A percentile compares a stretch with the other conserved stretches of the same genome.
phyloP scores from a whole-genome alignment of 2,329 filamentous ascomycete species.

The Cryphonectria radicalis region DNA sequence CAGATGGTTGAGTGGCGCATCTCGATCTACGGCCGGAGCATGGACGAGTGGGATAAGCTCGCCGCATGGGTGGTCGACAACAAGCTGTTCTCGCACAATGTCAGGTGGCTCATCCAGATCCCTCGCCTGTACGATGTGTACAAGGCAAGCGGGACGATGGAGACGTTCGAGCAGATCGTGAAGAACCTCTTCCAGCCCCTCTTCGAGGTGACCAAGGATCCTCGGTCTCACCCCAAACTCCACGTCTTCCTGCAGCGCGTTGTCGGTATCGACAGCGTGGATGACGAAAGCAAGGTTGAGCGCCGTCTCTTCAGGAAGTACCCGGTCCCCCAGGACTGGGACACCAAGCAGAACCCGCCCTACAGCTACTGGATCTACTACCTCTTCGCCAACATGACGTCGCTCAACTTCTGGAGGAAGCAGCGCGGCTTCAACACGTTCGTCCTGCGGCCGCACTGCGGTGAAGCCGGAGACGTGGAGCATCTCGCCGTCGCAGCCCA shows the following conservation, averaged over 20 bases:
- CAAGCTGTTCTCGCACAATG: slow-evolving; percentile 96
- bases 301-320: slow-evolving; percentile 95
- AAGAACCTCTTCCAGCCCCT: slow-evolving; percentile 91
- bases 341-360: slow-evolving; percentile 91
- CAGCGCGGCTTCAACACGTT: slow-evolving; percentile 96
- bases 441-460: slow-evolving; percentile 88
- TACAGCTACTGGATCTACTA: slow-evolving; percentile 99
- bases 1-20: slow-evolving; percentile 99
- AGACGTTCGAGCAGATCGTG: slow-evolving; percentile 87
- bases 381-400: slow-evolving; percentile 90
- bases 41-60: slow-evolving; percentile 97
- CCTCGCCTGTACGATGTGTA: slow-evolving; percentile 95
- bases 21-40: slow-evolving; percentile 89
- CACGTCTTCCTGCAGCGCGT: slow-evolving; percentile 94
- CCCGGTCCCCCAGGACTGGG: slow-evolving; percentile 86
- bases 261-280: slow-evolving; percentile 95
- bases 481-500: slow-evolving; percentile 90
- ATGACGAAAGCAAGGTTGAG: slow-evolving; percentile 97
- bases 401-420: slow-evolving; percentile 89
- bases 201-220: slow-evolving; percentile 91
- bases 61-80: slow-evolving; percentile 98
- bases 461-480: slow-evolving; percentile 95
- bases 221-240: slow-evolving; percentile 84
- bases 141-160: slow-evolving; percentile 85
- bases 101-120: slow-evolving; percentile 95